Evolutionary conservation across 1,284 basidiomycete genomes (phyloP), one percentile per base, ranked within the genome.

Genomic region (Ustilago nuda): DNA sequence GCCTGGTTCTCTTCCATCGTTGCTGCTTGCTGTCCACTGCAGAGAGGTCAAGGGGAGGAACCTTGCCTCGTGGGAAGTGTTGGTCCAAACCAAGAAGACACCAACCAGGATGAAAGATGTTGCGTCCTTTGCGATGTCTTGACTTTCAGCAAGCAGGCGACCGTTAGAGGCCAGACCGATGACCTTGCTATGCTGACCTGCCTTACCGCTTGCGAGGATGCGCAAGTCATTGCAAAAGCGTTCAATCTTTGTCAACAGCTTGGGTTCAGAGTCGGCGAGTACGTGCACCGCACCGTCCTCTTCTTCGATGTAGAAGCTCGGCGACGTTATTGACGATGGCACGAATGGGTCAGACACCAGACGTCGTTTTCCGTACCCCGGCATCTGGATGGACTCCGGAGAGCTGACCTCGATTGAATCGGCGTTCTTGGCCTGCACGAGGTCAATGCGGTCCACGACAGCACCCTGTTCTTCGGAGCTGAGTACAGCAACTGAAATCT

Each of bases 31-130:
- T 5, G 54, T 62, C 58, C 69, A 74, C 4, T 48, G 52, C 30
- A 89, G 54, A 7, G 82, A 79, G 1, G 80, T 63, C 8, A 93
- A 79, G 1, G 93, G 91, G 0, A 90, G 89, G 82, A 95, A 98
- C 43, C 90, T 89, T 0, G 91, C 92, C 54, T 93, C 91, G 82
- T 99, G 96, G 0, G 93, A 87, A 5, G 91, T 91, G 0, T 93
- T 94, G 1, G 94, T 95, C 87, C 91, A 97, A 52, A 97, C 92
- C 37, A 98, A 87, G 84, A 94, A 95, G 15, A 91, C 90, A 8
- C 92, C 90, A 0, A 93, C 91, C n/a, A 93, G 77, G 0, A 90
- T 89, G 86, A 95, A 94, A 0, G 95, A 98, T 27, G 91, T 95
- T 23, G 89, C 91, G 68, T 91, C 91, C 2, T 88, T 87, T 1